These are phyloP conservation scores for Micromonas pusilla DNA, from an alignment of 139 green algal species.

Conservation along the genomic window DNA sequence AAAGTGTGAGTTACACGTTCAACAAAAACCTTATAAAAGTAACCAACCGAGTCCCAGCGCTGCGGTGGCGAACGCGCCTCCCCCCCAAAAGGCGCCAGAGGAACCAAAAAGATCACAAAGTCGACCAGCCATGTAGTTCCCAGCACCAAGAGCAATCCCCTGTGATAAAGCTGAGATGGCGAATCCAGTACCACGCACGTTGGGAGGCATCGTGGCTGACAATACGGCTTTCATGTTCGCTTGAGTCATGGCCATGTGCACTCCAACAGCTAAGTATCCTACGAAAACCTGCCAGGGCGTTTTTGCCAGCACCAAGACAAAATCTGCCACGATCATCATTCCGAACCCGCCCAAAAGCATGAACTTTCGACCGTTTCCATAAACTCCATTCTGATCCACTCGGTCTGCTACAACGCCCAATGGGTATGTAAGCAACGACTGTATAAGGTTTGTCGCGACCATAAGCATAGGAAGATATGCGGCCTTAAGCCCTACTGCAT, in stretches of 20 bases:
- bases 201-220: constrained; percentile 16
- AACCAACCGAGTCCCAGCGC: constrained; percentile 15
- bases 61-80: not conserved
- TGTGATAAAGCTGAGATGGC: constrained; percentile 16
- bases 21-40: no score
- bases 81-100: constrained; percentile 9
- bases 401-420: not conserved
- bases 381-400: not conserved
- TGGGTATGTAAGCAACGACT: constrained; percentile 18
- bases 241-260: constrained; percentile 25
- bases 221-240: constrained; percentile 25
- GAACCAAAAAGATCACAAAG: constrained; percentile 8
- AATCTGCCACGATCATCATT: constrained; percentile 14
- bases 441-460: constrained; percentile 21
- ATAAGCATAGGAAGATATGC: constrained; percentile 21
- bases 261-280: constrained; percentile 6
- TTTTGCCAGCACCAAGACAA: constrained; percentile 11
- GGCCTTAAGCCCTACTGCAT: constrained; percentile 6
- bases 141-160: constrained; percentile 10
- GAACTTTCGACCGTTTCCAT: constrained; percentile 12
- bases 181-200: constrained; percentile 20
- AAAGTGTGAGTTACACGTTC: no score
- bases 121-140: constrained; percentile 22
- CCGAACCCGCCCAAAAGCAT: constrained; percentile 20
- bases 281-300: constrained; percentile 7